Percentiles rank a stretch among this genome's conserved stretches.
These are phyloP conservation scores for Pythium guiyangense DNA, from an alignment of 352 stramenopile species.

Conservation along the genomic window DNA sequence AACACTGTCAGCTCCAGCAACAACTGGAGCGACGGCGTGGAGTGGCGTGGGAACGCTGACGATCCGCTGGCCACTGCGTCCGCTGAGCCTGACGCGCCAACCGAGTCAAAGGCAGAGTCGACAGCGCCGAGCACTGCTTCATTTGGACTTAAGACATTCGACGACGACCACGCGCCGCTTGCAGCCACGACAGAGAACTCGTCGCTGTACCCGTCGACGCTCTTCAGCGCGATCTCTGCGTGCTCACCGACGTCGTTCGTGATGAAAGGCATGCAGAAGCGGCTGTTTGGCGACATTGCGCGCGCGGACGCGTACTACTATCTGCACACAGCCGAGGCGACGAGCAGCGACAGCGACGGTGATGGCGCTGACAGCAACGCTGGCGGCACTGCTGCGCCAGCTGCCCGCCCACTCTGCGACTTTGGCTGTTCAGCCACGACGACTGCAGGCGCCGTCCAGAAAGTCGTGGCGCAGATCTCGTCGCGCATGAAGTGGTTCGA, in stretches of 20 bases:
- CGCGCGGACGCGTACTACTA: constrained; percentile 77
- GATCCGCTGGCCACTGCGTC: background rate
- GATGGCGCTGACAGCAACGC: background rate
- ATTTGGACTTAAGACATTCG: no score
- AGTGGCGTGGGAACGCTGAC: constrained; percentile 7
- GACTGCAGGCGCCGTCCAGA: constrained; percentile 58
- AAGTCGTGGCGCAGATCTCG: constrained; percentile 70
- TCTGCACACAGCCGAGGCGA: constrained; percentile 24
- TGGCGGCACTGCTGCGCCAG: no score
- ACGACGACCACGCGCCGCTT: constrained; percentile 9
- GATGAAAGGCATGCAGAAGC: constrained; percentile 60
- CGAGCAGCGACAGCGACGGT: constrained; percentile 10
- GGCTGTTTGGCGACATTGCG: constrained; percentile 54
- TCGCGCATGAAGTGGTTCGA: constrained; percentile 82
- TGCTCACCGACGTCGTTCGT: constrained; percentile 51
- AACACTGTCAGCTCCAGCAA: no score
- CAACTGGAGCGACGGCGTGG: constrained; percentile 4
- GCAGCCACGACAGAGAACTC: constrained; percentile 6
- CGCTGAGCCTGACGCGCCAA: background rate
- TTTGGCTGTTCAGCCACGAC: constrained; percentile 50
- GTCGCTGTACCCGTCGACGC: constrained; percentile 28
- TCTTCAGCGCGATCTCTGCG: constrained; percentile 36
- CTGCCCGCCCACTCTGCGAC: constrained; percentile 20
- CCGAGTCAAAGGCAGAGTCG: background rate
- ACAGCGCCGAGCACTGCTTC: constrained; percentile 5